Percentiles rank a stretch among this genome's conserved stretches.
Evolutionary conservation across 2,329 filamentous ascomycete genomes (phyloP).

Genomic region (Exophiala lecanii-corni): DNA sequence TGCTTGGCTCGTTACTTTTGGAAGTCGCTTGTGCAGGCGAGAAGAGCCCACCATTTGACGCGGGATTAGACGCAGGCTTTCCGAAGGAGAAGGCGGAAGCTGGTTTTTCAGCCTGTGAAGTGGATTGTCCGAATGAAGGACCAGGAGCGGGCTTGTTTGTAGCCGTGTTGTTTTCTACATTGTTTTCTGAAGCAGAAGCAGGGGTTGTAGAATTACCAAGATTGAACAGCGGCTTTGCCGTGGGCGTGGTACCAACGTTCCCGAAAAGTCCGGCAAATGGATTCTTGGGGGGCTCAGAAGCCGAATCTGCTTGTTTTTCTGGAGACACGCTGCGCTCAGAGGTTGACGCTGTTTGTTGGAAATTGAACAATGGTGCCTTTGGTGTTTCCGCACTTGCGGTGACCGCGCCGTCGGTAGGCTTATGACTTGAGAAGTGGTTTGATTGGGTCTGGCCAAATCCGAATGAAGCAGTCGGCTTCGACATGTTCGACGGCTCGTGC

Average conservation of each 20-base stretch:
- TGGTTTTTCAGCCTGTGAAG: constrained; percentile 3
- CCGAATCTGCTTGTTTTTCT: constrained; percentile 1
- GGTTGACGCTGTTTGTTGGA: constrained; percentile 3
- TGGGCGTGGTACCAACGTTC: constrained; percentile 3
- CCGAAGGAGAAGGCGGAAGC: constrained; percentile 7
- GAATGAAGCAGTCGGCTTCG: too few relatives aligned
- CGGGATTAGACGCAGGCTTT: constrained; percentile 4
- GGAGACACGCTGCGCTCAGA: constrained; percentile 5
- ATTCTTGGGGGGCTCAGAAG: constrained; percentile 4
- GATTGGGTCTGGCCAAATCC: too few relatives aligned
- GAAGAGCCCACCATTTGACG: constrained; percentile 10
- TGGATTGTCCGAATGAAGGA: background rate
- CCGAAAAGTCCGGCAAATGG: constrained; percentile 19
- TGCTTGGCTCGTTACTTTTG: constrained; percentile 1
- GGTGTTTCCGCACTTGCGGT: too few relatives aligned
- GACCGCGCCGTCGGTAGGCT: too few relatives aligned
- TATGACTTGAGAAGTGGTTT: too few relatives aligned
- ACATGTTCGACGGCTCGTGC: too few relatives aligned
- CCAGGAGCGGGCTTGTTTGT: constrained; percentile 3
- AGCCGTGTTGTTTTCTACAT: background rate
- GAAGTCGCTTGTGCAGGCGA: constrained; percentile 8
- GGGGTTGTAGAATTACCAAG: constrained; percentile 6
- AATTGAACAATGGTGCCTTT: too few relatives aligned
- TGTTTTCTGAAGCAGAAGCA: background rate
- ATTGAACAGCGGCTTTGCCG: constrained; percentile 11